Conservation (phyloP, 176 grass and related monocot genomes). For the Stipa capillata region DNA sequence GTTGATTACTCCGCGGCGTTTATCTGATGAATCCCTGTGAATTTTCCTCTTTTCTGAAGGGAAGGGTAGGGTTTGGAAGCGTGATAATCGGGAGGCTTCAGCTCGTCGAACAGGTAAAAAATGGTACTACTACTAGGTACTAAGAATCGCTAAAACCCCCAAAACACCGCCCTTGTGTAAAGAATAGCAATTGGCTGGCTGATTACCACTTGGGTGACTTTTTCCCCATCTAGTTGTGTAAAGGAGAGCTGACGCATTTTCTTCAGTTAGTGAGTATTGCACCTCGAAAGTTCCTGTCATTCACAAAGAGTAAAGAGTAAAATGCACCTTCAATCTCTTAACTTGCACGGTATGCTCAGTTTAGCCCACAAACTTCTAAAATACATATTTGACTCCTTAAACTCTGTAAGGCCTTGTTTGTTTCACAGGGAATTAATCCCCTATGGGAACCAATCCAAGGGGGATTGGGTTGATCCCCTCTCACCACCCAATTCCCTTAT, state of each 20-base stretch:
- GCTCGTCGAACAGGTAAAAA: slow-evolving; percentile 25
- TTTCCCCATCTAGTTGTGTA: background rate
- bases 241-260: background rate
- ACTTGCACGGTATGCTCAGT: too few species aligned
- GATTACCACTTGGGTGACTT: background rate
- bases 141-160: background rate
- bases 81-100: background rate
- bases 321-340: too few species aligned
- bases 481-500: too few species aligned
- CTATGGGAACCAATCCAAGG: too few species aligned
- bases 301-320: too few species aligned
- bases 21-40: background rate
- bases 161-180: background rate
- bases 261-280: background rate
- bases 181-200: background rate
- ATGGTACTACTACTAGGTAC: background rate
- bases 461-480: too few species aligned
- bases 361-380: too few species aligned
- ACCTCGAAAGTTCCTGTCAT: background rate
- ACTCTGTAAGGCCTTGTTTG: too few species aligned
- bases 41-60: background rate
- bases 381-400: too few species aligned
- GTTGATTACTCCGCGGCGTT: background rate
- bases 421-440: too few species aligned
- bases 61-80: background rate